These are phyloP conservation scores for Geranium rotundifolium DNA, from an alignment of 345 rosid species.

Conservation along the genomic window DNA sequence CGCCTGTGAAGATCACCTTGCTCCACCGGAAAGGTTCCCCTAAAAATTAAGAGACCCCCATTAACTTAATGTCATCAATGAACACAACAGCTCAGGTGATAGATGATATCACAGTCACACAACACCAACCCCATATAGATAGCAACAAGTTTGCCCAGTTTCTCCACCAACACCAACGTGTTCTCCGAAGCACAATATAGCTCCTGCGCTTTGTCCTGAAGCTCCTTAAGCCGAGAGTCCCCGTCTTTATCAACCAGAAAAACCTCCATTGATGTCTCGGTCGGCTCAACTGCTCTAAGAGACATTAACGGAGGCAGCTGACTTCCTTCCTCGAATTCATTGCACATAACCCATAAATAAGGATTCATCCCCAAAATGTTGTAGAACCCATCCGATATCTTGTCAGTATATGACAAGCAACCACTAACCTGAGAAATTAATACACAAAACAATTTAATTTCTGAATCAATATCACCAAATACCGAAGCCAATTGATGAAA, in stretches of 20 bases:
- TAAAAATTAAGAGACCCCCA: constrained; percentile 14
- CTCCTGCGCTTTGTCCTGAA: constrained; percentile 81
- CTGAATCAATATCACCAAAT: background rate
- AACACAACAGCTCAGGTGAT: background rate
- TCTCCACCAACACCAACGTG: constrained; percentile 57
- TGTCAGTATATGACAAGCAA: constrained; percentile 74
- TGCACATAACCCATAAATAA: constrained; percentile 88
- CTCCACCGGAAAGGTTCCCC: constrained; percentile 72
- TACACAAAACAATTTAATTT: background rate
- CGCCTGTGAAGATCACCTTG: constrained; percentile 73
- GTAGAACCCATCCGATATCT: constrained; percentile 87
- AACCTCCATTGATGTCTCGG: constrained; percentile 72
- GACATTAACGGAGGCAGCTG: constrained; percentile 59
- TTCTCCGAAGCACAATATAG: constrained; percentile 62
- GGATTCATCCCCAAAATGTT: constrained; percentile 93
- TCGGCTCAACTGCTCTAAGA: constrained; percentile 56
- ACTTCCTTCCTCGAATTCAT: constrained; percentile 50
- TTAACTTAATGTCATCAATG: constrained; percentile 1
- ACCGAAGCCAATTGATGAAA: too few species aligned
- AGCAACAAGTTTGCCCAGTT: constrained; percentile 80
- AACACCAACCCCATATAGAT: constrained; percentile 68
- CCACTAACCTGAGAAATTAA: constrained; percentile 59
- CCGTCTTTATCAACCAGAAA: constrained; percentile 61
- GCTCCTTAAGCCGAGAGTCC: constrained; percentile 69
- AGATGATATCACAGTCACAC: too few species aligned